Conservation (phyloP, 2,329 filamentous ascomycete species). For the Botrytis medusae region DNA sequence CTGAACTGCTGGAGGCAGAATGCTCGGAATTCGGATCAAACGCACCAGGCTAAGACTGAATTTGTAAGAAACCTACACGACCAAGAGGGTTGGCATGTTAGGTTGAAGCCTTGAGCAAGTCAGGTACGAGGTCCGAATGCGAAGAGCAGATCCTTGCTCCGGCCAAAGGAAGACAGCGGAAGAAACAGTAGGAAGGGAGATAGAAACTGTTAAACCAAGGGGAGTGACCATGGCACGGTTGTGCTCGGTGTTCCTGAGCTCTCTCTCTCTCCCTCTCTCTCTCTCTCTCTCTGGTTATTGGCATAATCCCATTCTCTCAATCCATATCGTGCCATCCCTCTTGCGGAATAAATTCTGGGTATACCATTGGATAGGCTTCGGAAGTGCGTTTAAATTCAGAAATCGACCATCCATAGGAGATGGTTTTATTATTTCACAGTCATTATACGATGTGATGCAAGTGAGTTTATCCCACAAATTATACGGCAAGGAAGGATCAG, state of each 20-base stretch:
- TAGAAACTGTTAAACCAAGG: neutral
- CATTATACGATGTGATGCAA: neutral
- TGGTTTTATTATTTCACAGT: neutral
- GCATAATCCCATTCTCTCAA: neutral
- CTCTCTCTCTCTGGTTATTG: neutral
- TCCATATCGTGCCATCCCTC: neutral
- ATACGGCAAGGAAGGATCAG: neutral
- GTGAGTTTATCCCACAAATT: neutral
- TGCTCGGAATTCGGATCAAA: constrained; percentile 10
- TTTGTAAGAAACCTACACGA: neutral
- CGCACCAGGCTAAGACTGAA: neutral
- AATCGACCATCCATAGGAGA: neutral
- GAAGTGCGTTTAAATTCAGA: neutral
- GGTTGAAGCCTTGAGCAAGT: neutral
- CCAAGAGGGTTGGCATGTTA: neutral
- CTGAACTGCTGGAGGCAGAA: no score
- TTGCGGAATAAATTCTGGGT: neutral
- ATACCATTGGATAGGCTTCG: no score
- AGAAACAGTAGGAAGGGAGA: neutral
- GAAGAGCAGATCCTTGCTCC: neutral
- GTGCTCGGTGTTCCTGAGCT: neutral
- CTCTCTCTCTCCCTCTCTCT: neutral
- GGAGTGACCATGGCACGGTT: neutral
- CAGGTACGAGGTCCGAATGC: neutral
- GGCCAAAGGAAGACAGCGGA: neutral